phyloP scores from a whole-genome alignment of 176 grass and related monocot species.

The Oryza glaberrima region DNA sequence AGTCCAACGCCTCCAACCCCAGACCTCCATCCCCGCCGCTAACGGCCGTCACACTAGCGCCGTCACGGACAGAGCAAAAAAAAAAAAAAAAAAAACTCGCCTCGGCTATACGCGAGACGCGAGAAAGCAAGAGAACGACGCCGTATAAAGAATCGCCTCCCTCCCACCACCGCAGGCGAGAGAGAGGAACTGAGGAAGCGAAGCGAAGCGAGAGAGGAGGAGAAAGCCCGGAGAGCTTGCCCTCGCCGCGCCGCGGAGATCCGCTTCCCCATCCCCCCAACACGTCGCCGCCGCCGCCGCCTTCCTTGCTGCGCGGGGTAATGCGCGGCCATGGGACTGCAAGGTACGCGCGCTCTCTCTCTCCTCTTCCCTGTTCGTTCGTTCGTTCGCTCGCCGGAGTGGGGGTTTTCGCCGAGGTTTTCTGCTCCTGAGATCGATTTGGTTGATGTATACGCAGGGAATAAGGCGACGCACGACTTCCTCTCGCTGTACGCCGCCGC shows the following conservation, averaged over 20 bases:
- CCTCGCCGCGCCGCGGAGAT: background rate
- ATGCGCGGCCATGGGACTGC: conserved; percentile 72
- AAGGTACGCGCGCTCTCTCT: conserved; percentile 30
- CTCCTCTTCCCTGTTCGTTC: background rate
- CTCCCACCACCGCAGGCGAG: background rate
- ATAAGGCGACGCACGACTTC: conserved; percentile 87
- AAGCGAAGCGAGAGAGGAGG: background rate
- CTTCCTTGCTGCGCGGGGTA: background rate
- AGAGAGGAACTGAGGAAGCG: background rate
- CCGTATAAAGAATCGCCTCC: conserved; percentile 43
- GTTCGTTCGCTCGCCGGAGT: background rate
- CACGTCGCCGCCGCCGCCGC: background rate
- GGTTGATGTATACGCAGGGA: conserved; percentile 45
- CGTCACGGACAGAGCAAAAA: conserved; percentile 20
- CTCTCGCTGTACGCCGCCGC: conserved; percentile 65
- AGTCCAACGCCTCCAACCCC: too few species aligned
- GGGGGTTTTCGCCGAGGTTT: background rate
- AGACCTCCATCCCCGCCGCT: background rate
- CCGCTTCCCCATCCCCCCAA: too few species aligned
- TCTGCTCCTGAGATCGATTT: background rate
- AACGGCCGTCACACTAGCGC: conserved; percentile 29
- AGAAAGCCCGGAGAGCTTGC: background rate
- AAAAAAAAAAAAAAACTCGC: background rate
- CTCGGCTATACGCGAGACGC: background rate
- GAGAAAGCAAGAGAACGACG: background rate